These are phyloP conservation scores for Enterospora canceri DNA, from an alignment of 371 early-diverging fungal genomes.

Conservation along the genomic window DNA sequence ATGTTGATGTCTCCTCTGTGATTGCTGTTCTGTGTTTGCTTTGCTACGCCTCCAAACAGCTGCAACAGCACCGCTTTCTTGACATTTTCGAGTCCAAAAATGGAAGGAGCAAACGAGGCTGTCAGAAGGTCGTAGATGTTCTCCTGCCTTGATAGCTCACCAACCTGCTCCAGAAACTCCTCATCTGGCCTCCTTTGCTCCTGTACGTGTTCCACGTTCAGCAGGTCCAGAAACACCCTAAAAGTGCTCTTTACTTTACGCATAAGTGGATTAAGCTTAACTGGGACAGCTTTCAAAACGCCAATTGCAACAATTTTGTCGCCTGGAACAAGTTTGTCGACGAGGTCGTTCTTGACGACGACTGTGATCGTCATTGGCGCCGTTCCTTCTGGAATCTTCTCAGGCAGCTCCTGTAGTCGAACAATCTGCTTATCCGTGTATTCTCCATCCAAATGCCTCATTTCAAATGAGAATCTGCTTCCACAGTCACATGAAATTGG, in stretches of 20 bases:
- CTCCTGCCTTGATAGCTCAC: conserved; percentile 8
- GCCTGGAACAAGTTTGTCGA: conserved; percentile 86
- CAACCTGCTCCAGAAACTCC: conserved; percentile 14
- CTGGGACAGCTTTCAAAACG: conserved; percentile 82
- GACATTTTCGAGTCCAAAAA: conserved; percentile 85
- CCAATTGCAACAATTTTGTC: conserved; percentile 87
- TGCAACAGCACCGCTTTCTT: conserved; percentile 91
- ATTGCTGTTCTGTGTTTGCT: conserved; percentile 43
- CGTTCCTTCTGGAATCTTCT: conserved; percentile 88
- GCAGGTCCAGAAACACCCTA: conserved; percentile 82
- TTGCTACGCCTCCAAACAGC: conserved; percentile 77
- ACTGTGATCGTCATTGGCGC: conserved; percentile 89
- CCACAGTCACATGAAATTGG: conserved; percentile 71
- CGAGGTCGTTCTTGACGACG: conserved; percentile 76
- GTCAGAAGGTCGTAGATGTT: conserved; percentile 56
- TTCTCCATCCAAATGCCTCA: conserved; percentile 76
- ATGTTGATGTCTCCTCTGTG: conserved; percentile 57
- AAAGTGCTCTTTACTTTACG: conserved; percentile 79
- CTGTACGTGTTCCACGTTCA: conserved; percentile 65
- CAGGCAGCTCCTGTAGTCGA: conserved; percentile 92
- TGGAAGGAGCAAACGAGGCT: conserved; percentile 71
- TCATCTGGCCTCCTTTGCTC: conserved; percentile 4
- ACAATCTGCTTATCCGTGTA: conserved; percentile 88
- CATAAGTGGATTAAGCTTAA: conserved; percentile 74
- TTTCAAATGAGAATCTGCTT: conserved; percentile 46